Base-by-base conservation (phyloP, 179 eudicot genomes). In the Actinidia chinensis region DNA sequence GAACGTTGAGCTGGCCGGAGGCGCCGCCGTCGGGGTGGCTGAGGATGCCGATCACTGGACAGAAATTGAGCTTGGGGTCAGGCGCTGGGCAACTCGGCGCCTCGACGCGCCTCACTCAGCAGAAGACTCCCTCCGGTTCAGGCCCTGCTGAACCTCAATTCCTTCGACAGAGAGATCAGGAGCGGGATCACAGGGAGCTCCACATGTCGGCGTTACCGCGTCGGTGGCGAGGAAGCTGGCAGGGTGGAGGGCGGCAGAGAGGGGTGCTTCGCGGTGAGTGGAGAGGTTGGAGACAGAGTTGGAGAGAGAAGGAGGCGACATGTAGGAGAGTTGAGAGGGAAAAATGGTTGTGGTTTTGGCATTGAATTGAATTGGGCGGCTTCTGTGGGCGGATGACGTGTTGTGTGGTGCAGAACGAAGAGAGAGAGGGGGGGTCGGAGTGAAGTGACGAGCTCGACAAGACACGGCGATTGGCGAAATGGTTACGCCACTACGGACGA, bases 1-100 rank as follows among this genome's bases (percentile, higher is more conserved):
- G 89, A 74, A 91, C 90, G n/a, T 40, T 87, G 5, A 95, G 89
- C 58, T 95, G 80, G 2, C 98, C 98, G 51, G 98, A 91, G 23
- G 98, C 98, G 0, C 98, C 98, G 43, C 93, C 98, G n/a, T 98
- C 98, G 1, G 98, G 98, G 76, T 95, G 98, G 54, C 81, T 86
- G 0, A 95, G 28, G 6, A 95, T 93, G 15, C 98, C 98, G 74
- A 95, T 93, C 11, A 95, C 91, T 56, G 98, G 98, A 22, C 98
- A 85, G 81, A 69, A 90, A 77, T 90, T 89, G 48, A 90, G 90
- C 52, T 80, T 80, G 7, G 93, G 83, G 33, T 95, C 91, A 18
- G 85, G 83, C 22, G 86, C 77, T 3, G 88, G 85, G 74, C 98
- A 94, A 12, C 81, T 82, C 47, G 83, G 72, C 33, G 59, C 40